Evolutionary conservation across 805 yeast genomes (phyloP).

Genomic region (Kuraishia piskuri): DNA sequence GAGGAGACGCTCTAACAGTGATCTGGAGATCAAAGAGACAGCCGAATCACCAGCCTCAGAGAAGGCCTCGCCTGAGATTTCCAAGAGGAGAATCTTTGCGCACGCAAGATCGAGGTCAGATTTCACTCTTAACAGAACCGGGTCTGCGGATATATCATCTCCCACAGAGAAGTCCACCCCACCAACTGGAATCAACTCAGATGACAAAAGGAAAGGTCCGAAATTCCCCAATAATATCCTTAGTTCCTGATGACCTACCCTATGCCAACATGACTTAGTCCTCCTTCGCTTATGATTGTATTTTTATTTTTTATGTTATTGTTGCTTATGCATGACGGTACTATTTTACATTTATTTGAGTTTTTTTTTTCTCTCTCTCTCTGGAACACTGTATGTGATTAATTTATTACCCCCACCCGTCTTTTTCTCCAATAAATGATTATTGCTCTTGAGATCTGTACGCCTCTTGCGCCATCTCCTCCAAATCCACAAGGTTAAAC

Average conservation of each 20-base stretch:
- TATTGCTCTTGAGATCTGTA: slow-evolving; percentile 11
- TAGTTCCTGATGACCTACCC: slow-evolving; percentile 2
- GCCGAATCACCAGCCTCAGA: background rate
- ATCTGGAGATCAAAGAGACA: background rate
- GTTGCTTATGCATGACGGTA: background rate
- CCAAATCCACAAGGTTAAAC: slow-evolving; percentile 36
- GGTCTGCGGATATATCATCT: background rate
- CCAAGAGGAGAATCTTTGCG: background rate
- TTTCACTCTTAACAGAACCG: background rate
- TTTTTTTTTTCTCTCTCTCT: background rate
- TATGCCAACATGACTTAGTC: background rate
- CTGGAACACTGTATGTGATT: background rate
- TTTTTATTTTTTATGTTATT: background rate
- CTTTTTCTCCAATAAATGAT: background rate
- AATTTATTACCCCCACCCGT: background rate
- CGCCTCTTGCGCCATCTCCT: slow-evolving; percentile 45
- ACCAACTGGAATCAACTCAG: background rate
- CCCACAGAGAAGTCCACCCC: background rate
- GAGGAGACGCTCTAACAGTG: slow-evolving; percentile 1
- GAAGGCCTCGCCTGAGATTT: background rate
- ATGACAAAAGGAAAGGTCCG: background rate
- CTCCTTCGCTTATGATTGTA: background rate
- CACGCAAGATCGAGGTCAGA: background rate
- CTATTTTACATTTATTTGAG: background rate
- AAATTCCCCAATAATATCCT: slow-evolving; percentile 11